phyloP scores from a whole-genome alignment of 2,329 filamentous ascomycete species.

The Claviceps sp. region DNA sequence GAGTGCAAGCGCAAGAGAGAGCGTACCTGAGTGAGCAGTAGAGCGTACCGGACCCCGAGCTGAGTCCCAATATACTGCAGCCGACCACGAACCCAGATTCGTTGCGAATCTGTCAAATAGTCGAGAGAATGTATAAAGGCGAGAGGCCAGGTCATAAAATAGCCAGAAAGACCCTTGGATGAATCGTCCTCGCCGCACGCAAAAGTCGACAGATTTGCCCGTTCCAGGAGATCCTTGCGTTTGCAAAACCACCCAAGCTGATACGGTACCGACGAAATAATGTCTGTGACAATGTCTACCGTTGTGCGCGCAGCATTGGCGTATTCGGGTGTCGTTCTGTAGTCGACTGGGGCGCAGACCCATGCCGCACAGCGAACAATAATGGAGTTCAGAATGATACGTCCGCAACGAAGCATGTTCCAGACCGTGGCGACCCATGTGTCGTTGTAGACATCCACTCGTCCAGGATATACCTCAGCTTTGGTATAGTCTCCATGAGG shows the following conservation, averaged over 20 bases:
- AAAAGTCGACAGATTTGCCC: constrained; percentile 30
- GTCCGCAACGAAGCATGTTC: constrained; percentile 40
- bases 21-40: constrained; percentile 39
- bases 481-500: constrained; percentile 36
- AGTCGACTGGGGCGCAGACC: constrained; percentile 46
- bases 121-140: constrained; percentile 41
- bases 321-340: constrained; percentile 49
- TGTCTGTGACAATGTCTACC: constrained; percentile 40
- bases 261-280: constrained; percentile 48
- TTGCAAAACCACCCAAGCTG: constrained; percentile 45
- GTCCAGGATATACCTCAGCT: constrained; percentile 45
- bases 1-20: not conserved
- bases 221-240: constrained; percentile 26
- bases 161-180: constrained; percentile 42
- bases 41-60: constrained; percentile 45
- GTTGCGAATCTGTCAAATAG: constrained; percentile 44
- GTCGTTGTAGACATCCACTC: constrained; percentile 46
- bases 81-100: constrained; percentile 40
- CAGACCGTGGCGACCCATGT: constrained; percentile 44
- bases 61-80: constrained; percentile 40
- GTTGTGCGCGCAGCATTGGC: constrained; percentile 38
- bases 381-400: constrained; percentile 41
- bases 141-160: constrained; percentile 47
- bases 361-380: constrained; percentile 47
- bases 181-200: constrained; percentile 35